These are phyloP conservation scores for Gossypium longicalyx DNA, from an alignment of 345 rosid species.

Conservation along the genomic window DNA sequence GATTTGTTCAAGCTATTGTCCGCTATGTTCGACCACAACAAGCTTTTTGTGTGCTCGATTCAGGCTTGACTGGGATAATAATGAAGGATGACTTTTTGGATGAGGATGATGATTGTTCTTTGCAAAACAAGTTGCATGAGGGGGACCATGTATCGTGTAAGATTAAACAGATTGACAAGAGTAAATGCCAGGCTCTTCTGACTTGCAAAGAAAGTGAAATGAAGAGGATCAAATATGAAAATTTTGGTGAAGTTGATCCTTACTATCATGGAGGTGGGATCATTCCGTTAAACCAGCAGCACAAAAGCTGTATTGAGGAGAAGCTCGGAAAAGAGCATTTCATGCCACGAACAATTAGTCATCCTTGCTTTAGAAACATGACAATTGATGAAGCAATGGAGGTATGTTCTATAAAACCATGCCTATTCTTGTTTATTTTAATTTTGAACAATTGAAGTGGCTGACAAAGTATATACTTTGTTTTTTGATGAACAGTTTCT, in stretches of 20 bases:
- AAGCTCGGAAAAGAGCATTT: constrained; percentile 81
- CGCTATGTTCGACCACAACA: constrained; percentile 61
- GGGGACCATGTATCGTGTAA: constrained; percentile 83
- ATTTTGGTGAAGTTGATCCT: constrained; percentile 40
- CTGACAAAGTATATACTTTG: neutral
- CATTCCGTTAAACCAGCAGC: constrained; percentile 52
- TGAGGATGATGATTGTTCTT: constrained; percentile 73
- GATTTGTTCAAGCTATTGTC: constrained; percentile 74
- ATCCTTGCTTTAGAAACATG: constrained; percentile 89
- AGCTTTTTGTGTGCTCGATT: constrained; percentile 81
- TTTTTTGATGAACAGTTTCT: constrained; percentile 21
- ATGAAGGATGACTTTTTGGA: constrained; percentile 79
- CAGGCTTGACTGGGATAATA: constrained; percentile 87
- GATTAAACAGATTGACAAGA: constrained; percentile 73
- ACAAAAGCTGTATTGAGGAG: constrained; percentile 74
- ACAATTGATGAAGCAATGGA: constrained; percentile 80
- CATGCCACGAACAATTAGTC: constrained; percentile 79
- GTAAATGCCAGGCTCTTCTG: constrained; percentile 66
- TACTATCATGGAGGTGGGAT: constrained; percentile 71
- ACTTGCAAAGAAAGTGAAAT: constrained; percentile 74
- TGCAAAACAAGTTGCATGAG: constrained; percentile 69
- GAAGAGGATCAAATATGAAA: constrained; percentile 55
- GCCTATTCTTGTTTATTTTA: constrained; percentile 12
- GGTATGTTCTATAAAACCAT: constrained; percentile 35
- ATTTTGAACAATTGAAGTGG: neutral